phyloP scores from a whole-genome alignment of 495 filamentous ascomycete species.

The Penicillium argentinense region DNA sequence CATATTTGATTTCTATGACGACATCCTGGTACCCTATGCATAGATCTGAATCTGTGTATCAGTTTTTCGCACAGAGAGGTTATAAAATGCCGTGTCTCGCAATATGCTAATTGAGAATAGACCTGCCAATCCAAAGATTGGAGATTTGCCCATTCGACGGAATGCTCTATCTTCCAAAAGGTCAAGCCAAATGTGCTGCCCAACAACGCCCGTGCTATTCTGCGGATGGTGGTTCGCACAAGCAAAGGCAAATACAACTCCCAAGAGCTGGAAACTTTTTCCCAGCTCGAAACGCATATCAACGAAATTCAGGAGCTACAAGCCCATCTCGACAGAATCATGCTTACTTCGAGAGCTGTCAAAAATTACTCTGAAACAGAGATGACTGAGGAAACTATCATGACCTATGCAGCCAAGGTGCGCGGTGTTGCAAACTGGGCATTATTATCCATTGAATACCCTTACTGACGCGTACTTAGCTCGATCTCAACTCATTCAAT shows the following conservation, averaged over 20 bases:
- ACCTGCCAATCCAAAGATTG: constrained; percentile 62
- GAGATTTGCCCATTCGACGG: constrained; percentile 57
- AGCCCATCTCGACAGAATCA: constrained; percentile 47
- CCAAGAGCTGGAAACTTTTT: constrained; percentile 41
- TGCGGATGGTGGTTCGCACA: constrained; percentile 51
- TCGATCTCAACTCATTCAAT: constrained; percentile 59
- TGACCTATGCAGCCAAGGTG: constrained; percentile 46
- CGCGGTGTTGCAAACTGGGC: constrained; percentile 3
- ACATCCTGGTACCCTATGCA: too few species aligned
- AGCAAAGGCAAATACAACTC: constrained; percentile 31
- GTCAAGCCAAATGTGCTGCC: constrained; percentile 53
- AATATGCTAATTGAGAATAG: constrained; percentile 36
- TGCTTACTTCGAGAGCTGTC: constrained; percentile 54
- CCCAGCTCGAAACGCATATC: constrained; percentile 49
- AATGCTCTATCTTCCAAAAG: constrained; percentile 55
- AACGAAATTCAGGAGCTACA: constrained; percentile 38
- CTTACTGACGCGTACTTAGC: not conserved
- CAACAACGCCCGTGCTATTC: constrained; percentile 53
- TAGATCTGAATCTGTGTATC: too few species aligned
- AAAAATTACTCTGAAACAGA: constrained; percentile 49
- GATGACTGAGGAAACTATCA: constrained; percentile 38
- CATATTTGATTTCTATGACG: constrained; percentile 2
- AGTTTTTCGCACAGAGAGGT: too few species aligned
- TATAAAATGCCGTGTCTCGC: too few species aligned
- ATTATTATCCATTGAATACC: not conserved